Base-by-base conservation (phyloP, 352 stramenopile genomes). In the Phytophthora pisi region DNA sequence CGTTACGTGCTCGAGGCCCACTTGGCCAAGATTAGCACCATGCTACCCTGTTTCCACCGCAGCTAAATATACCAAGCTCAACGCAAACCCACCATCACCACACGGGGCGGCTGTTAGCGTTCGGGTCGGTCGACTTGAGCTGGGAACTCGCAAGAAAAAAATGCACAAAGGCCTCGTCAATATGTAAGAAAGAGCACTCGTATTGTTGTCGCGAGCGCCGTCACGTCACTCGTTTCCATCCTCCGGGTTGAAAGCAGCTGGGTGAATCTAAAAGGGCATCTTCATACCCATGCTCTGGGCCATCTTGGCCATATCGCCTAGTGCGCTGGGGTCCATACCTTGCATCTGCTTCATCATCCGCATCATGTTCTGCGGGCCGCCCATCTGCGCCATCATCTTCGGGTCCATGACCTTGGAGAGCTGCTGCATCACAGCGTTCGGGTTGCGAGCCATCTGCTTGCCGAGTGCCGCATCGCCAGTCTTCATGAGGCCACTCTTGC, bases 371-470 rank as follows among this genome's bases (percentile, higher is more conserved):
- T 95, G 83, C 24, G 84, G 73, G 0, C 86, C 84, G 45, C 84
- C 83, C 79, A 96, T 92, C 49, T 96, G 79, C 68, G 77, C 79
- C 82, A 97, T 90, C 93, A 98, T 98, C 77, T 96, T 92, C 28
- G 88, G 90, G 65, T 97, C 92, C 82, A 98, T 96, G 11, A 93
- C 87, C 72, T 97, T 98, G 56, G 97, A 97, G 15, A 99, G 79
- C 70, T 99, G 96, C 81, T 99, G 93, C 90, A 99, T 98, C 46
- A 99, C 90, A 3, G 92, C 84, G 53, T 98, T 95, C 43, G 97
- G 97, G 78, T 99, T 99, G 51, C 97, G 93, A 53, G 91, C 74
- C 92, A 99, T 98, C 66, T 98, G 91, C 72, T 98, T 95, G 68
- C 92, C 90, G 6, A 97, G 75, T 15, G 87, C 84, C 3, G 91